Percentiles rank a stretch among this genome's conserved stretches.
Conservation (phyloP, 345 rosid species). For the Eucalyptus lansdowneana region DNA sequence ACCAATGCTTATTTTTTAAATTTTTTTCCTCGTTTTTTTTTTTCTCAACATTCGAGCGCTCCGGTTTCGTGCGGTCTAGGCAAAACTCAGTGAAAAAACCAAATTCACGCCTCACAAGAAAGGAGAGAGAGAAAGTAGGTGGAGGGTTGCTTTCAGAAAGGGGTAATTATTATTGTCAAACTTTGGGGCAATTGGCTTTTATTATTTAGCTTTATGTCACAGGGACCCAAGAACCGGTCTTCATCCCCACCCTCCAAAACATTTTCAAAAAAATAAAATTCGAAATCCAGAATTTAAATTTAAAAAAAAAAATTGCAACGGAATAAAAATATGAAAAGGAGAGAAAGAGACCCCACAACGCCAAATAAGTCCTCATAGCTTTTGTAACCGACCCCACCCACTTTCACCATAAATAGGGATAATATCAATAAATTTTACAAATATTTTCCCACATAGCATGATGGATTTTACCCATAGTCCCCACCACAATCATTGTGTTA, state of each 20-base stretch:
- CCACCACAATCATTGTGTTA: constrained; percentile 36
- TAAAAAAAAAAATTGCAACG: neutral
- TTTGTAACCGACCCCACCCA: constrained; percentile 36
- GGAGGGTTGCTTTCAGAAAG: constrained; percentile 39
- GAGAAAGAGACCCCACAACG: neutral
- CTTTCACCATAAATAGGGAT: constrained; percentile 5
- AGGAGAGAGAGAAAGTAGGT: constrained; percentile 20
- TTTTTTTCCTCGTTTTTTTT: neutral
- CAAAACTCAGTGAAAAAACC: neutral
- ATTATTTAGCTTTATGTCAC: constrained; percentile 1
- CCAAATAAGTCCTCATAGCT: neutral
- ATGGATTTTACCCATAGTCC: neutral
- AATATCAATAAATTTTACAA: neutral
- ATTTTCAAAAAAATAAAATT: neutral
- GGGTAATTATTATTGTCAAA: constrained; percentile 11
- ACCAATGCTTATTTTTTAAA: neutral
- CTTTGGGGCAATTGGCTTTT: neutral
- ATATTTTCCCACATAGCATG: neutral
- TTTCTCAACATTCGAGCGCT: neutral
- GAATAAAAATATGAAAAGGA: neutral
- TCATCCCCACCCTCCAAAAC: neutral
- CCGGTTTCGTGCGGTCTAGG: neutral
- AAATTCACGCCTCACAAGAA: constrained; percentile 5
- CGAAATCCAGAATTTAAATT: neutral
- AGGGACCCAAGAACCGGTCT: neutral